Evolutionary conservation across 345 rosid species (phyloP).

Genomic region (Gossypium turneri): DNA sequence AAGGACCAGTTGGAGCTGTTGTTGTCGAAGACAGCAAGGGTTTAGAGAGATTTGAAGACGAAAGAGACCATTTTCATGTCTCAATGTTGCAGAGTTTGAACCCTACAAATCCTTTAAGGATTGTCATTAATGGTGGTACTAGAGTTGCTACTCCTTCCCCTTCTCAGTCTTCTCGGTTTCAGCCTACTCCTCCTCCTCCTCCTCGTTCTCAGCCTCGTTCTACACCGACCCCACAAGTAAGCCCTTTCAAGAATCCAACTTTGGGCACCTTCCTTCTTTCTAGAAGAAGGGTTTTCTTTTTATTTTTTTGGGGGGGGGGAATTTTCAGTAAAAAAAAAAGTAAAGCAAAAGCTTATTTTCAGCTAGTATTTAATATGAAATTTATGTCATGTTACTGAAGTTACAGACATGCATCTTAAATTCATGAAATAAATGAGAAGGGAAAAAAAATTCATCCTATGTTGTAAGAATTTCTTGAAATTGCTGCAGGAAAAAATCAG

Average conservation of each 20-base stretch:
- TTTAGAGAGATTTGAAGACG: constrained; percentile 16
- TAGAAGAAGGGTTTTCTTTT: neutral
- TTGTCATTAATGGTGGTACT: constrained; percentile 45
- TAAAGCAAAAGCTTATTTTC: neutral
- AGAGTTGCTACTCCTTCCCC: constrained; percentile 56
- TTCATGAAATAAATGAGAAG: constrained; percentile 7
- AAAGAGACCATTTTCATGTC: constrained; percentile 27
- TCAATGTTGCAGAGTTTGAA: constrained; percentile 68
- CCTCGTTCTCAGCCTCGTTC: constrained; percentile 56
- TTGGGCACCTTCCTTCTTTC: neutral
- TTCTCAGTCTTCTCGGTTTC: constrained; percentile 29
- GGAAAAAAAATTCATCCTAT: neutral
- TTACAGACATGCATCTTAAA: constrained; percentile 13
- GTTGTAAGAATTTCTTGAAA: neutral
- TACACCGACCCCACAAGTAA: constrained; percentile 77
- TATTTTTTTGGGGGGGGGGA: neutral
- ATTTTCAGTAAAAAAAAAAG: neutral
- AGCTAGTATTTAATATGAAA: neutral
- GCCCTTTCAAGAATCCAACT: neutral
- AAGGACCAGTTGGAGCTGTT: constrained; percentile 33
- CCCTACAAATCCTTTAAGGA: constrained; percentile 78
- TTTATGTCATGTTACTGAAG: constrained; percentile 19
- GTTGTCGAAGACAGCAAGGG: constrained; percentile 22
- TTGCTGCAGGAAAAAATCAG: constrained; percentile 11
- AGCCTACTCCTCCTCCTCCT: constrained; percentile 21